Base-by-base conservation (phyloP, 108 stramenopile genomes). In the Fistulifera pelliculosa region DNA sequence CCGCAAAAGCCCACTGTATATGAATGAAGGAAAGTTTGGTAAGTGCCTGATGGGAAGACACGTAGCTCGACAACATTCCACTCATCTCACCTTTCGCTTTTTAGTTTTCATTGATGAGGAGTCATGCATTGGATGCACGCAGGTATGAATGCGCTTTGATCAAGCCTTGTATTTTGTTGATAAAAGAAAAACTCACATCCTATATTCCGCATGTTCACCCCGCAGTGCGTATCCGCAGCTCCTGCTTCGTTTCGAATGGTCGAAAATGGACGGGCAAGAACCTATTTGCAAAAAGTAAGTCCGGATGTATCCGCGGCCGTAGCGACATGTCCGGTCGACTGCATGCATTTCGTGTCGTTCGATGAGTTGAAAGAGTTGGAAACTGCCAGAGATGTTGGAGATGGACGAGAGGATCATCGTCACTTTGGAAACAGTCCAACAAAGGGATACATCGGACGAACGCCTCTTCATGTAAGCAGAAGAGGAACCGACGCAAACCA, bases 41-140 rank as follows among this genome's bases (percentile, higher is more conserved):
- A 35, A 3, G 31, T 35, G 3, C 31, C 27, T 40, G 27, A 23
- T 25, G 47, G 0, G 15, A 22, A 14, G 13, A 1, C 2, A 41
- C 10, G 23, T 40, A 0, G 28, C 16, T 48, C 22, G 21, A 22
- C 18, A 3, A 10, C 45, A 22, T 23, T 47, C 11, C 19, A 41
- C 52, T 11, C 11, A 15, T 63, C 76, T 35, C 31, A 35, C 31
- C n/a, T n/a, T n/a, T 35, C 31, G 3, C 3, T 35, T 35, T 35
- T 8, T 8, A 35, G 31, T 84, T 5, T 86, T 86, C 62, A 90
- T 90, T 50, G 89, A 90, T 52, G 89, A 90, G 62, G 85, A 90
- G 31, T 80, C 80, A 22, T 90, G 89, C 54, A 90, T 90, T 58
- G 89, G 89, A n/a, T 88, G 87, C 44, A 68, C 51, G 44, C 31